phyloP scores from a whole-genome alignment of 1,284 basidiomycete species.

The Ceratobasidium sp. region DNA sequence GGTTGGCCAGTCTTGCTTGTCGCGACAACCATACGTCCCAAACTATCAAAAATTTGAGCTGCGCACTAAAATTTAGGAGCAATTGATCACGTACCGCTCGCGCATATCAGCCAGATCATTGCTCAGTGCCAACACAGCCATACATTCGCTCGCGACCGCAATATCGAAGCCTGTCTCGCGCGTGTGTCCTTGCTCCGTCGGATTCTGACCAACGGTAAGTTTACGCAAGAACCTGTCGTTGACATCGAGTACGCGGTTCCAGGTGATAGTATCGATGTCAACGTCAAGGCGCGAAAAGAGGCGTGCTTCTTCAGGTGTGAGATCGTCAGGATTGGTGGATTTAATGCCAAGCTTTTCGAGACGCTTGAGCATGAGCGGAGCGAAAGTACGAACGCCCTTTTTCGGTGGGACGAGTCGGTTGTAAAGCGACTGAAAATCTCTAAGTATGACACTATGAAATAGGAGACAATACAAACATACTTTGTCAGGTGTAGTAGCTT shows the following conservation, averaged over 20 bases:
- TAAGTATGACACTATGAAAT: constrained; percentile 5
- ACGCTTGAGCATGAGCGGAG: constrained; percentile 96
- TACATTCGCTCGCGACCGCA: constrained; percentile 96
- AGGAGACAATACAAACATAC: constrained; percentile 55
- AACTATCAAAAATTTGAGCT: constrained; percentile 54
- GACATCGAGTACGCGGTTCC: constrained; percentile 97
- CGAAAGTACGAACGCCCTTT: constrained; percentile 95
- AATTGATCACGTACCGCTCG: constrained; percentile 62
- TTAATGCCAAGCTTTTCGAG: constrained; percentile 95
- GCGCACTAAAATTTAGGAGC: constrained; percentile 5
- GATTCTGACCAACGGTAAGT: constrained; percentile 90
- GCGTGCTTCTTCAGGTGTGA: constrained; percentile 93
- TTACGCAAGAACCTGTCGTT: constrained; percentile 98
- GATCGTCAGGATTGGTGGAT: constrained; percentile 92
- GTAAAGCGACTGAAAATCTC: constrained; percentile 75
- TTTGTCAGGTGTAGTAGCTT: constrained; percentile 96
- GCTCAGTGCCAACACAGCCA: constrained; percentile 96
- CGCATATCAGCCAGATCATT: constrained; percentile 94
- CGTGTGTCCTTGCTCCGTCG: constrained; percentile 91
- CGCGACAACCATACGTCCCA: constrained; percentile 98
- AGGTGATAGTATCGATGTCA: constrained; percentile 92
- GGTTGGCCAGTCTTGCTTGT: constrained; percentile 92
- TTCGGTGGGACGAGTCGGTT: constrained; percentile 91
- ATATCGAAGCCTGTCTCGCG: constrained; percentile 96
- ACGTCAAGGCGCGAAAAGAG: constrained; percentile 94